Evolutionary conservation across 1,284 basidiomycete genomes (phyloP).

Genomic region (Cutaneotrichosporon mucoides): DNA sequence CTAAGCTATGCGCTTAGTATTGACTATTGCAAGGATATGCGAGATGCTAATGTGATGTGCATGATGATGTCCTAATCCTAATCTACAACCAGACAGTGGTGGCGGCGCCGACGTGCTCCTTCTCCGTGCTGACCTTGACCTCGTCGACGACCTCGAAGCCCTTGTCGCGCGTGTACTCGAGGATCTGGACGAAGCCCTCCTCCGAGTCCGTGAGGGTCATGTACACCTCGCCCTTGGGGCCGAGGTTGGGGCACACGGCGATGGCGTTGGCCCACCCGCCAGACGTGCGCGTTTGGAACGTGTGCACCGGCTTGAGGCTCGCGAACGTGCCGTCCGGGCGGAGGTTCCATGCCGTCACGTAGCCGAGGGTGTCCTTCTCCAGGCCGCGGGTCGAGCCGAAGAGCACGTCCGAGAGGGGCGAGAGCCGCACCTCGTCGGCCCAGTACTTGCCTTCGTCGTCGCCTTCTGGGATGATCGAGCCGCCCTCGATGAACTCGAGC

Average conservation of each 20-base stretch:
- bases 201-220: constrained; percentile 47
- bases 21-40: not conserved
- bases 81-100: constrained; percentile 10
- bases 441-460: constrained; percentile 24
- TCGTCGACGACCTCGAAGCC: constrained; percentile 26
- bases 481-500: constrained; percentile 22
- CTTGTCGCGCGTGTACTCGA: constrained; percentile 28
- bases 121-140: constrained; percentile 7
- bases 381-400: constrained; percentile 48
- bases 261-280: constrained; percentile 52
- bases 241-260: constrained; percentile 36
- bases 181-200: constrained; percentile 40
- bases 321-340: constrained; percentile 20
- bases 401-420: constrained; percentile 31
- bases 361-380: constrained; percentile 37
- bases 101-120: constrained; percentile 9
- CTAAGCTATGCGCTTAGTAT: not conserved
- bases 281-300: constrained; percentile 42
- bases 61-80: not conserved
- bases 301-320: constrained; percentile 12
- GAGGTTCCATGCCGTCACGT: constrained; percentile 43
- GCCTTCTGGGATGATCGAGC: constrained; percentile 17
- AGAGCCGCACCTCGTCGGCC: constrained; percentile 48
- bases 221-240: constrained; percentile 27
- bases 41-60: not conserved